Conservation (phyloP, 2,329 filamentous ascomycete species). For the Fusarium sp. region DNA sequence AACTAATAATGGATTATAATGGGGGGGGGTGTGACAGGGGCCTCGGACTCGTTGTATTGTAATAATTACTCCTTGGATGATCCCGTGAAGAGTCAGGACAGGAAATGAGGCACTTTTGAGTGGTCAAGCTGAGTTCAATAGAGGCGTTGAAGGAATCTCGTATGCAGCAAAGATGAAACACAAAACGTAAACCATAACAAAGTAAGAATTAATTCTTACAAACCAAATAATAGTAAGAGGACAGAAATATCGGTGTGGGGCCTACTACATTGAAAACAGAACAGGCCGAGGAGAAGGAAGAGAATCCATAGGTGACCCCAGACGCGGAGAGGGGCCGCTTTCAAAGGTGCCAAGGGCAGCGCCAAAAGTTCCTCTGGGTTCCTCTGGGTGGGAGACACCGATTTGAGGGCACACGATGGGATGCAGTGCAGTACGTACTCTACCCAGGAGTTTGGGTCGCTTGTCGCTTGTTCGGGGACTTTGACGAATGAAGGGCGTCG, state of each 20-base stretch:
- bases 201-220: neutral
- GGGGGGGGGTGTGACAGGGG: neutral
- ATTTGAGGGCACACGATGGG: neutral
- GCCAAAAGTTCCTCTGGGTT: constrained; percentile 45
- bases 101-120: neutral
- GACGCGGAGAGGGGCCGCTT: constrained; percentile 36
- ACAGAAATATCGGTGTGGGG: constrained; percentile 16
- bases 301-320: constrained; percentile 11
- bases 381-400: neutral
- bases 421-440: constrained; percentile 16
- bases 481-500: constrained; percentile 22
- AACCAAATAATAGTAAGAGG: neutral
- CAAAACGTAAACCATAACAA: neutral
- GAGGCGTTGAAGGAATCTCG: neutral
- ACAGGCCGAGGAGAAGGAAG: constrained; percentile 13
- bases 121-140: neutral
- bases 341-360: constrained; percentile 45
- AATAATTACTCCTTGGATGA: neutral
- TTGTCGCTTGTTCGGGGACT: constrained; percentile 4
- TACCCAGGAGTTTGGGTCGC: constrained; percentile 32
- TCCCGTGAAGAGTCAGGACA: neutral
- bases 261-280: constrained; percentile 15
- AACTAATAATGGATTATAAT: neutral
- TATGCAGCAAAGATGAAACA: neutral
- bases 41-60: neutral